phyloP scores from a whole-genome alignment of 1,139 yeast species.

The Wickerhamiella infanticola region DNA sequence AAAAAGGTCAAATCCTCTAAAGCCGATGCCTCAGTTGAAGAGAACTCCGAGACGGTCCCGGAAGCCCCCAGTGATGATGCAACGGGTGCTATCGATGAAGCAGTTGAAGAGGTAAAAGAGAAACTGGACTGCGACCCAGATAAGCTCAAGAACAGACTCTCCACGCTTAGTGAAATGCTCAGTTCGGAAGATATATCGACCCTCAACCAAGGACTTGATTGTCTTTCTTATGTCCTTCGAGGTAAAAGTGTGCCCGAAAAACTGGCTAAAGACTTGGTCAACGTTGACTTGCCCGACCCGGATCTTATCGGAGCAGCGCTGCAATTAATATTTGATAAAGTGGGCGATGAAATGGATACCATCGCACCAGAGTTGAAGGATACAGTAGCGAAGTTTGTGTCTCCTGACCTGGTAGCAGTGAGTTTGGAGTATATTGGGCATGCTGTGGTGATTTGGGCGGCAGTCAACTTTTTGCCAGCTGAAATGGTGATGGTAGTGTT shows the following conservation, averaged over 20 bases:
- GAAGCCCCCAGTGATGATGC: neutral
- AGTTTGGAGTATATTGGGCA: constrained; percentile 15
- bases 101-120: constrained; percentile 2
- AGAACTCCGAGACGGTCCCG: neutral
- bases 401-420: constrained; percentile 11
- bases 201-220: constrained; percentile 13
- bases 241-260: constrained; percentile 12
- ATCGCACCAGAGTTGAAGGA: constrained; percentile 7
- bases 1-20: neutral
- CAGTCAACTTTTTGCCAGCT: constrained; percentile 8
- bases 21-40: neutral
- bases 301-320: constrained; percentile 13
- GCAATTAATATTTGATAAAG: constrained; percentile 10
- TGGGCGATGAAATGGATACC: constrained; percentile 3
- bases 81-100: constrained; percentile 1
- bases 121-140: constrained; percentile 3
- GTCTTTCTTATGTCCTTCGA: constrained; percentile 11
- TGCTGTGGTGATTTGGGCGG: constrained; percentile 10
- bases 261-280: constrained; percentile 7
- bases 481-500: constrained; percentile 4
- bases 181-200: constrained; percentile 9
- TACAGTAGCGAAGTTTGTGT: constrained; percentile 8
- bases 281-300: constrained; percentile 15
- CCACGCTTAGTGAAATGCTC: constrained; percentile 5
- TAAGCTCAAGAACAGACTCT: neutral